Percentiles rank a stretch among this genome's conserved stretches.
Evolutionary conservation across 495 filamentous ascomycete genomes (phyloP).

Genomic region (Aspergillus mulundensis): DNA sequence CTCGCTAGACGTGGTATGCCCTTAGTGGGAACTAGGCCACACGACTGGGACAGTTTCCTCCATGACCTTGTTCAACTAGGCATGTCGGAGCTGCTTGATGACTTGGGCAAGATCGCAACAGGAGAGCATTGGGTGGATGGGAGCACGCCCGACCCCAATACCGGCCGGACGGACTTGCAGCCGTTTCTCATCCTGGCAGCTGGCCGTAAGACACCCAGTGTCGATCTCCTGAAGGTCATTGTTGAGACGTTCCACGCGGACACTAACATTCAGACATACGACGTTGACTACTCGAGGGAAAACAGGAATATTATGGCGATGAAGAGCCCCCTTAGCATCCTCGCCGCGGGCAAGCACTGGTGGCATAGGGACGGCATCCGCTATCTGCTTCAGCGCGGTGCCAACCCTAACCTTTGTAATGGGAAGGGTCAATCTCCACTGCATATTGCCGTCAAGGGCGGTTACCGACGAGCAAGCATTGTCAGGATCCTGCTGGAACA

Average conservation of each 20-base stretch:
- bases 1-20: neutral
- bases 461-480: neutral
- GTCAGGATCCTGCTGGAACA: neutral
- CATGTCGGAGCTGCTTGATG: too few relatives aligned
- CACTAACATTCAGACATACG: neutral
- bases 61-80: too few relatives aligned
- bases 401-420: neutral
- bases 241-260: neutral
- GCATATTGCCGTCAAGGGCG: neutral
- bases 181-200: too few relatives aligned
- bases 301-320: too few relatives aligned
- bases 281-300: too few relatives aligned
- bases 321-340: neutral
- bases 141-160: too few relatives aligned
- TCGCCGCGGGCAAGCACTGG: conserved; percentile 1
- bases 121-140: too few relatives aligned
- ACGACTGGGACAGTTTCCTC: too few relatives aligned
- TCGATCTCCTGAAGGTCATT: neutral
- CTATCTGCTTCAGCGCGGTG: neutral
- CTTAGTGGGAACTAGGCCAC: neutral
- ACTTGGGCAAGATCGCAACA: too few relatives aligned
- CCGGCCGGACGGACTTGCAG: too few relatives aligned
- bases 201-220: neutral
- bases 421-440: neutral
- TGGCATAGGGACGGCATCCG: neutral